Conservation (phyloP, 164 flowering plant genomes). For the Sextonia rubra region DNA sequence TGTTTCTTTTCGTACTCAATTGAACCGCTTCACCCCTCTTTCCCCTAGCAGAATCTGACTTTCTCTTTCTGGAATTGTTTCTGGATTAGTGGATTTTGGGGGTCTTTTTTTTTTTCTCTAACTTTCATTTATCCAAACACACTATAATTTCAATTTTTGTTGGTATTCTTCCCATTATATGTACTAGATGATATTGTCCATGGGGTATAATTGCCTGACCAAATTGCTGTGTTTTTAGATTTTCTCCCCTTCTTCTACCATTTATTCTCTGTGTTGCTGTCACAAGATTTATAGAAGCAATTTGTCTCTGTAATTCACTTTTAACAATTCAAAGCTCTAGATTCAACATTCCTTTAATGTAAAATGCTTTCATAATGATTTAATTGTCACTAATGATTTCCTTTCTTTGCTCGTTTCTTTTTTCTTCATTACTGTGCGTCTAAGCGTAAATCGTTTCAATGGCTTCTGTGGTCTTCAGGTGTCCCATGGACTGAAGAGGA, state of each 20-base stretch:
- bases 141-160: background rate
- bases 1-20: background rate
- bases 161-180: background rate
- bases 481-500: constrained; percentile 89
- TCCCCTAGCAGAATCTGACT: background rate
- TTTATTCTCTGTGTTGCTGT: no score
- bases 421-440: background rate
- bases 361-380: background rate
- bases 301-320: no score
- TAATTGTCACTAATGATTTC: background rate
- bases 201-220: background rate
- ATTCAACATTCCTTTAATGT: background rate
- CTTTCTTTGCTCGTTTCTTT: background rate
- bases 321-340: no score
- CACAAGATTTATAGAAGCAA: no score
- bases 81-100: background rate
- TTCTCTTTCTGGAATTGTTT: background rate
- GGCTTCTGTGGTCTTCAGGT: constrained; percentile 30
- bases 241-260: no score
- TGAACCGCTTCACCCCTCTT: background rate
- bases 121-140: background rate
- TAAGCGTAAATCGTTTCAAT: background rate
- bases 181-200: background rate
- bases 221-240: no score
- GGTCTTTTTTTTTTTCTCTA: background rate